Evolutionary conservation across 2,329 filamentous ascomycete species (phyloP).

Genomic region (Alternaria longipes): DNA sequence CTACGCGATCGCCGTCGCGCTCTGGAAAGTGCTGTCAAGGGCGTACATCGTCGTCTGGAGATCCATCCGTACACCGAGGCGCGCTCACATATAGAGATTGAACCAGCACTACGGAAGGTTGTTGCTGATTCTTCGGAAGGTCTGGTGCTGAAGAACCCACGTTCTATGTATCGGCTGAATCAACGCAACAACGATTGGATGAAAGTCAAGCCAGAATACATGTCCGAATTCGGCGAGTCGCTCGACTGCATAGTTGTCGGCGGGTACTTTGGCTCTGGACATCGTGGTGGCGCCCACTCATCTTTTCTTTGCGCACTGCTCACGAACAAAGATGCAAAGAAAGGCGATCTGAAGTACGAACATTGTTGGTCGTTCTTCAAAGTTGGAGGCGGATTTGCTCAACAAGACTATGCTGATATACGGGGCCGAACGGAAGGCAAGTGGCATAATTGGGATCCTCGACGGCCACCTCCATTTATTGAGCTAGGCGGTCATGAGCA

Average conservation of each 20-base stretch:
- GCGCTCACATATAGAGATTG: conserved; percentile 74
- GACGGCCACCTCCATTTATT: conserved; percentile 79
- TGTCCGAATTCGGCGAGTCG: conserved; percentile 93
- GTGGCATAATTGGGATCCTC: conserved; percentile 85
- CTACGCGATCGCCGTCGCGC: conserved; percentile 81
- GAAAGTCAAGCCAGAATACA: conserved; percentile 98
- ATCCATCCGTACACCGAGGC: conserved; percentile 78
- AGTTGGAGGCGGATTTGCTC: conserved; percentile 91
- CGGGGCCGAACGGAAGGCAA: conserved; percentile 87
- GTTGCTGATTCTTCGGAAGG: conserved; percentile 90
- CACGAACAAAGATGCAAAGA: conserved; percentile 73
- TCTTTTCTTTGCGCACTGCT: conserved; percentile 91
- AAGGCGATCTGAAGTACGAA: conserved; percentile 65
- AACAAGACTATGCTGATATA: conserved; percentile 84
- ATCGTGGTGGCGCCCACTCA: conserved; percentile 81
- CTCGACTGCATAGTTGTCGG: conserved; percentile 90
- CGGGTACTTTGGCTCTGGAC: conserved; percentile 90
- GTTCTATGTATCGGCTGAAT: conserved; percentile 85
- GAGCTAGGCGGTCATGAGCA: conserved; percentile 76
- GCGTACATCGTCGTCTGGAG: conserved; percentile 80
- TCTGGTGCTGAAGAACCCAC: conserved; percentile 90
- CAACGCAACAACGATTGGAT: conserved; percentile 96
- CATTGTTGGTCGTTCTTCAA: conserved; percentile 96
- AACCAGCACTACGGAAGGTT: conserved; percentile 80
- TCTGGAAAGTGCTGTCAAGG: conserved; percentile 73